A percentile compares a stretch with the other conserved stretches of the same genome.
Evolutionary conservation across 331 rosid genomes (phyloP).

Genomic region (Quercus lobata): DNA sequence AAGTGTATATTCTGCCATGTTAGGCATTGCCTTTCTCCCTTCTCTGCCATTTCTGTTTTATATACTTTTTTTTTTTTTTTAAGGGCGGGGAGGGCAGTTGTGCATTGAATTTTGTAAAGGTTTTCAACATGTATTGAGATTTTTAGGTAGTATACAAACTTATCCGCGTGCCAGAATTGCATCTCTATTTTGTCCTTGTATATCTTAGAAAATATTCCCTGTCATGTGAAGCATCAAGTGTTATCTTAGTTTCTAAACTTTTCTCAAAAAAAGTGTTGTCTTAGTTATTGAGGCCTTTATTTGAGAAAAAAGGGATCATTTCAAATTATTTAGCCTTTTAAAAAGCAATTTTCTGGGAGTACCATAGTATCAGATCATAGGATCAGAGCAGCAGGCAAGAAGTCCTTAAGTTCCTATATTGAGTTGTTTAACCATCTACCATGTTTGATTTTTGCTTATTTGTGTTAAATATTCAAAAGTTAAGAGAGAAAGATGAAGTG

Average conservation of each 20-base stretch:
- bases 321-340: background rate
- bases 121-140: background rate
- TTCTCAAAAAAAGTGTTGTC: too few species aligned
- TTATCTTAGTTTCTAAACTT: background rate
- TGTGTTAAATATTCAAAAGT: background rate
- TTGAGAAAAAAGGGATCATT: background rate
- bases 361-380: background rate
- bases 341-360: background rate
- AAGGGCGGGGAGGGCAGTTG: background rate
- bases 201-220: background rate
- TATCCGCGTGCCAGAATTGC: background rate
- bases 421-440: background rate
- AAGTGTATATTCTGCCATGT: background rate
- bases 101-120: too few species aligned
- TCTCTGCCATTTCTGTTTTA: background rate
- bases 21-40: background rate
- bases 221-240: background rate
- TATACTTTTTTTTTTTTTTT: background rate
- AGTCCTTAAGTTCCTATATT: background rate
- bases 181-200: background rate
- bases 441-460: background rate
- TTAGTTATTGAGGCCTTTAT: too few species aligned
- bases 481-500: background rate
- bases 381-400: background rate
- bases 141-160: background rate